Base-by-base conservation (phyloP, 2,329 filamentous ascomycete species). In the Colletotrichum cereale region DNA sequence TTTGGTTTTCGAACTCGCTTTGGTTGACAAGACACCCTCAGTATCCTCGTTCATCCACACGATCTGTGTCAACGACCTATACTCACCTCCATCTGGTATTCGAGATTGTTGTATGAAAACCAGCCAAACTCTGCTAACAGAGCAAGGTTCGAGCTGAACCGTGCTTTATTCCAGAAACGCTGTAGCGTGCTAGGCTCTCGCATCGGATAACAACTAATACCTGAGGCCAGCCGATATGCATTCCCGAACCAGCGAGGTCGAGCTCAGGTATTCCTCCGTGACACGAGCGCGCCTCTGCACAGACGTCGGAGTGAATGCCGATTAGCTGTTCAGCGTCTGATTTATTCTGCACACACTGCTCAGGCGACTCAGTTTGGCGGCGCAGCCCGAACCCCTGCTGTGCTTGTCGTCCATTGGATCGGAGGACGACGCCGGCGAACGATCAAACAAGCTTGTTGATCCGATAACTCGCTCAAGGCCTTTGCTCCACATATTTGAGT, bases 391-490 rank as follows among this genome's bases (percentile, higher is more conserved):
- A 62, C 40, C n/a, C 47, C 40, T 40, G 48, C 52, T 52, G 42
- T 38, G 14, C 34, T 18, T 52, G 14, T 6, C 36, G n/a, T 66
- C 44, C 66, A 47, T 69, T 42, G 26, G 61, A 66, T 58, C 34
- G 56, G 26, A 26, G 29, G n/a, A 34, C 10, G 26, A 34, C 14
- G 21, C 42, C 31, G 16, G 31, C 16, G n/a, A n/a, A 36, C n/a
- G 36, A 16, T 36, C 26, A 42, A 11, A 36, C 40, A 42, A 68
- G 60, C 40, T 24, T 36, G 38, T 29, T 36, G 40, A 38, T 21
- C 67, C 40, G 60, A 66, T 61, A 55, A 42, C 67, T 70, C 67
- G 47, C 34, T 40, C 24, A 34, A 16, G 31, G 36, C 24, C 29
- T 29, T 11, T 16, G n/a, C 38, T 42, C 18, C 31, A 36, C 10